Percentiles rank a stretch among this genome's conserved stretches.
Conservation (phyloP, 345 rosid genomes). For the Aegle marmelos region DNA sequence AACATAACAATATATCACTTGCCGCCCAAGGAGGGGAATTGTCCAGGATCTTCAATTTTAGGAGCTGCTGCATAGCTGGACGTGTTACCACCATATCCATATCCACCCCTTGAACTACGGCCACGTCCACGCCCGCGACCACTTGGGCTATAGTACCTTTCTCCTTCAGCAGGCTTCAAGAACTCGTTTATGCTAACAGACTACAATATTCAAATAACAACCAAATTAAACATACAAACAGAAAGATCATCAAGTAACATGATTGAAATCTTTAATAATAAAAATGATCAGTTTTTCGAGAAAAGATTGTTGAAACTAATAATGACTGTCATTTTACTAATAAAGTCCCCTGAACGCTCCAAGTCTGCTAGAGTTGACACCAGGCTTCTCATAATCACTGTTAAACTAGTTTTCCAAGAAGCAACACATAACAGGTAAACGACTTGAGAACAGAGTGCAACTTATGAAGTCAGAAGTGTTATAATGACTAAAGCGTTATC, state of each 20-base stretch:
- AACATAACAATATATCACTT: constrained; percentile 41
- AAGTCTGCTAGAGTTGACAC: neutral
- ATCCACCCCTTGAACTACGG: constrained; percentile 63
- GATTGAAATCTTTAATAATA: neutral
- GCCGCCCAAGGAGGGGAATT: constrained; percentile 92
- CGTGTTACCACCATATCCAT: constrained; percentile 26
- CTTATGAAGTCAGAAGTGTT: neutral
- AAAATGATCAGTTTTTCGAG: neutral
- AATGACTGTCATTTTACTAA: neutral
- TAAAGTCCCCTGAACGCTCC: neutral
- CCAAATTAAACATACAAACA: neutral
- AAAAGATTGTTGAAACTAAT: neutral
- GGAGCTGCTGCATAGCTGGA: constrained; percentile 54
- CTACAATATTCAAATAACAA: constrained; percentile 28
- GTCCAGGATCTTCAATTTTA: constrained; percentile 68
- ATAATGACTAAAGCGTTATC: neutral
- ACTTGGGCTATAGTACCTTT: constrained; percentile 41
- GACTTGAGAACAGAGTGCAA: neutral
- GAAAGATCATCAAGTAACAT: neutral
- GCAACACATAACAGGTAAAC: neutral
- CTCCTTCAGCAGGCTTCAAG: constrained; percentile 94
- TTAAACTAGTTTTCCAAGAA: neutral
- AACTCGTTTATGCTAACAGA: constrained; percentile 89
- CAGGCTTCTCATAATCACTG: neutral
- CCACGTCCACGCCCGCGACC: constrained; percentile 77